Evolutionary conservation across 164 flowering plant species (phyloP).

Genomic region (Hamamelis virginiana): DNA sequence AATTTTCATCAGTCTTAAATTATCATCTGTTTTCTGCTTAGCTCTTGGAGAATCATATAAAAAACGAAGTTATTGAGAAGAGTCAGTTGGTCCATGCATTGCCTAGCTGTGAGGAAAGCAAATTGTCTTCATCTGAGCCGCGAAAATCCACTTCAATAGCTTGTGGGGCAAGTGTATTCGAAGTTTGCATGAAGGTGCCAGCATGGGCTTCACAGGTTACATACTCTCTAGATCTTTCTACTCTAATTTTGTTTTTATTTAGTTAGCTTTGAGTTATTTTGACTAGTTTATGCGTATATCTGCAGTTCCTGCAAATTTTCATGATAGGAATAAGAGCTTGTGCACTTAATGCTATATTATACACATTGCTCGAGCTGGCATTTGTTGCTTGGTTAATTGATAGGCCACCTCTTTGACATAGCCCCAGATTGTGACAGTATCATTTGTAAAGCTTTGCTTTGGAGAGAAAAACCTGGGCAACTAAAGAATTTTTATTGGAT

Average conservation of each 20-base stretch:
- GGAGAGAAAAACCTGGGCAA: not conserved
- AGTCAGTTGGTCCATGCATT: slow-evolving; percentile 68
- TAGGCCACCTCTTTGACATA: not conserved
- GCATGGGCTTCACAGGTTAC: slow-evolving; percentile 92
- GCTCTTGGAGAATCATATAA: slow-evolving; percentile 85
- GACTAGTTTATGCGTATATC: too few relatives aligned
- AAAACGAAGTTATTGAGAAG: slow-evolving; percentile 76
- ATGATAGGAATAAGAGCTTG: not conserved
- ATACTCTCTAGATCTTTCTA: not conserved
- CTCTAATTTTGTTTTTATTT: not conserved
- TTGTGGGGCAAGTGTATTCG: slow-evolving; percentile 84
- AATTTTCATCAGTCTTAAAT: not conserved
- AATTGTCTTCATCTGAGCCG: slow-evolving; percentile 51
- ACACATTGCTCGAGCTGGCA: not conserved
- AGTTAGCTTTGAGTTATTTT: too few relatives aligned
- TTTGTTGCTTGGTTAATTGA: not conserved
- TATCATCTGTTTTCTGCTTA: slow-evolving; percentile 17
- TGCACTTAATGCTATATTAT: not conserved
- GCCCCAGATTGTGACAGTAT: not conserved
- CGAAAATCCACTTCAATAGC: slow-evolving; percentile 80
- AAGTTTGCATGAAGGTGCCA: slow-evolving; percentile 85
- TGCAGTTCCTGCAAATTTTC: too few relatives aligned
- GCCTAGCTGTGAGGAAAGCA: slow-evolving; percentile 48
- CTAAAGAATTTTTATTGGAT: not conserved
- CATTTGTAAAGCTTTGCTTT: not conserved